These are phyloP conservation scores for Paecilomyces sp. DNA, from an alignment of 2,329 filamentous ascomycete species.

Conservation along the genomic window DNA sequence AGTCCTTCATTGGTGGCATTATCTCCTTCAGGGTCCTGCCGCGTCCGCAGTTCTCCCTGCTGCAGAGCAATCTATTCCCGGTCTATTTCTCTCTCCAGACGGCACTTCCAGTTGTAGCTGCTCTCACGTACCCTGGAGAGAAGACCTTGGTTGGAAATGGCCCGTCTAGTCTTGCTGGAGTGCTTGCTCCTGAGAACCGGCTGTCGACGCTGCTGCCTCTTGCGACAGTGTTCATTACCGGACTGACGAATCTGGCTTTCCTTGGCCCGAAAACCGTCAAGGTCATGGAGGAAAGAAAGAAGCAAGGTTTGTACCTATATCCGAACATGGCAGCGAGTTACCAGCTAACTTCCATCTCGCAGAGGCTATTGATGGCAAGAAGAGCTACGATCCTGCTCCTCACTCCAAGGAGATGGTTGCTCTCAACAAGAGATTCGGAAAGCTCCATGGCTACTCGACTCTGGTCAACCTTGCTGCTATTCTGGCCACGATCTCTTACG, in stretches of 20 bases:
- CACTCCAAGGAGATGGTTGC: constrained; percentile 78
- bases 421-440: constrained; percentile 71
- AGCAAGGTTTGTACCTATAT: constrained; percentile 57
- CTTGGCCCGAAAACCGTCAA: constrained; percentile 69
- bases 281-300: constrained; percentile 67
- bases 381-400: constrained; percentile 68
- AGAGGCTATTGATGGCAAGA: constrained; percentile 85
- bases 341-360: not conserved
- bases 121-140: constrained; percentile 72
- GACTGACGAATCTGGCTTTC: constrained; percentile 61
- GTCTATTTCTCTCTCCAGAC: constrained; percentile 85
- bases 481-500: constrained; percentile 67
- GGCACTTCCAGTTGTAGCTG: constrained; percentile 62
- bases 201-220: constrained; percentile 63
- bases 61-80: constrained; percentile 71
- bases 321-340: not conserved
- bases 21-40: constrained; percentile 71
- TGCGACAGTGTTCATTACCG: constrained; percentile 61
- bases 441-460: constrained; percentile 74
- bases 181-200: constrained; percentile 55
- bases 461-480: constrained; percentile 69
- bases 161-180: constrained; percentile 44
- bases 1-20: constrained; percentile 69
- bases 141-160: constrained; percentile 22
- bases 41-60: constrained; percentile 69